A percentile compares a stretch with the other conserved stretches of the same genome.
Conservation (phyloP, 352 stramenopile species). For the Pythium aquatile region DNA sequence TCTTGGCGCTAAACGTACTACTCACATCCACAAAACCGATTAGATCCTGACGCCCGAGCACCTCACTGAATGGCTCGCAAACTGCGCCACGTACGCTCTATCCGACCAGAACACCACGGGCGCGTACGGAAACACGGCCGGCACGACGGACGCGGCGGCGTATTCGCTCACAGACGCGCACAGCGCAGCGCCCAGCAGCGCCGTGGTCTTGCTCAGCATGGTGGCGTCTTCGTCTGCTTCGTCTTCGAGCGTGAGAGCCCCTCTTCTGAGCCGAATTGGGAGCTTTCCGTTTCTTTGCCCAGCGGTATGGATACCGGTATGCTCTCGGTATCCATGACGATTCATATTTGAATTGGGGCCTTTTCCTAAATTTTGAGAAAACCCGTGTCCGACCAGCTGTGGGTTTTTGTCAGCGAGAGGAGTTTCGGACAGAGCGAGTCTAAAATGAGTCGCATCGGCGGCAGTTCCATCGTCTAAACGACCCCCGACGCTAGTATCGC, state of each 20-base stretch:
- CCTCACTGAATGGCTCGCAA: background rate
- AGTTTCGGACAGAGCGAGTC: background rate
- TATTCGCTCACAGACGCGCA: conserved; percentile 22
- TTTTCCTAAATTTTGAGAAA: conserved; percentile 1
- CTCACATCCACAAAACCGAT: background rate
- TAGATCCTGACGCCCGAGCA: background rate
- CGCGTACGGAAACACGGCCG: conserved; percentile 46
- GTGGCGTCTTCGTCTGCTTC: conserved; percentile 5
- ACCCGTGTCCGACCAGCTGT: background rate
- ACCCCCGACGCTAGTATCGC: no score
- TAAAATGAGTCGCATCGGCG: no score
- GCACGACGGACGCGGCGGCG: conserved; percentile 14
- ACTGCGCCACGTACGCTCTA: conserved; percentile 43
- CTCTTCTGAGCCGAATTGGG: conserved; percentile 2
- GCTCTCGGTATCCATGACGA: background rate
- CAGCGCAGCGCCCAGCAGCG: conserved; percentile 18
- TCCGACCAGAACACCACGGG: conserved; percentile 70
- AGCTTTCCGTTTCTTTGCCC: conserved; percentile 24
- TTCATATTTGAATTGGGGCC: conserved; percentile 22
- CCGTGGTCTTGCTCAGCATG: conserved; percentile 17
- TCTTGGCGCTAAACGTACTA: conserved; percentile 46
- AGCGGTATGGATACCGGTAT: conserved; percentile 18
- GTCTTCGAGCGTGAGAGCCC: background rate
- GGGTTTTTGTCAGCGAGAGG: background rate
- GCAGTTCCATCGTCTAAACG: no score